phyloP scores from a whole-genome alignment of 1,139 yeast genomes.

The Kodamaea sp. region DNA sequence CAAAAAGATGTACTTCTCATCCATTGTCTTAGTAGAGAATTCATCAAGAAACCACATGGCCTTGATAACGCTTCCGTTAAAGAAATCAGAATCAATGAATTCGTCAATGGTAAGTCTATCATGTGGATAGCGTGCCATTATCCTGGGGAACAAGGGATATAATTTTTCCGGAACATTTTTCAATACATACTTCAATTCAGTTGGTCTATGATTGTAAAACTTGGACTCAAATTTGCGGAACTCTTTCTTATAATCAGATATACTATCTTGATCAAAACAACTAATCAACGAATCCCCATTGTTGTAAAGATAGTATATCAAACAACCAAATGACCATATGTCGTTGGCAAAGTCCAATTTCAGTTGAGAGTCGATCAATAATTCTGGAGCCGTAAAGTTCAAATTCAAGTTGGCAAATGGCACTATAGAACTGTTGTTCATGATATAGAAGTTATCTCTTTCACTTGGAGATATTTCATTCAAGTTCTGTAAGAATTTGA shows the following conservation, averaged over 20 bases:
- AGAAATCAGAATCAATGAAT: constrained; percentile 55
- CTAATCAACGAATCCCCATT: constrained; percentile 47
- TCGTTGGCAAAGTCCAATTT: constrained; percentile 69
- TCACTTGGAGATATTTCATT: constrained; percentile 48
- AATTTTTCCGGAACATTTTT: constrained; percentile 41
- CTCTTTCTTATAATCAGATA: constrained; percentile 50
- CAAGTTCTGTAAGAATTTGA: constrained; percentile 61
- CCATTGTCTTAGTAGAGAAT: constrained; percentile 68
- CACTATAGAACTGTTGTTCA: constrained; percentile 69
- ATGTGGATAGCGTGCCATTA: constrained; percentile 44
- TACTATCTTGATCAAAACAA: constrained; percentile 49
- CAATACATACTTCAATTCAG: constrained; percentile 50
- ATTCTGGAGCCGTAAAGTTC: constrained; percentile 77
- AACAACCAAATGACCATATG: constrained; percentile 77
- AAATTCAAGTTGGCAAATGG: constrained; percentile 77
- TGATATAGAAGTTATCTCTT: constrained; percentile 57
- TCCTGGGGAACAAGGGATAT: constrained; percentile 33
- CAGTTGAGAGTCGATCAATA: constrained; percentile 55
- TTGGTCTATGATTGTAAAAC: constrained; percentile 44
- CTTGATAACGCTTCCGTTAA: constrained; percentile 80
- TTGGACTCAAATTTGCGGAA: constrained; percentile 42
- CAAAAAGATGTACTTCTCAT: constrained; percentile 71
- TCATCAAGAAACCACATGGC: constrained; percentile 85
- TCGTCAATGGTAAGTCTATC: constrained; percentile 51
- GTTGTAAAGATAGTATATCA: constrained; percentile 67